Evolutionary conservation across 805 yeast genomes (phyloP).

Genomic region (Yamadazyma phyllophila): DNA sequence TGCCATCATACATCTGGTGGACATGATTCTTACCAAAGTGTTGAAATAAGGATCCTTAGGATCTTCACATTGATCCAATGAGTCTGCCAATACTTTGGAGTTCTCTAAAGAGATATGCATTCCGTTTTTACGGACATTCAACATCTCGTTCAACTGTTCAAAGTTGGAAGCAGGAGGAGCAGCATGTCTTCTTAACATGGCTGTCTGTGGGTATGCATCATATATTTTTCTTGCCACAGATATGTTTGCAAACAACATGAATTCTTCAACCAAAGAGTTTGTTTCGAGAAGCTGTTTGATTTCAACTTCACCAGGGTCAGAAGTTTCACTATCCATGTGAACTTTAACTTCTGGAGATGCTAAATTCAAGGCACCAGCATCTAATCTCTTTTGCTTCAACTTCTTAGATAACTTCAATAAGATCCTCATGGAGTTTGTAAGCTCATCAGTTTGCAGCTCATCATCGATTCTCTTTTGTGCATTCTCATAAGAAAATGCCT

Average conservation of each 20-base stretch:
- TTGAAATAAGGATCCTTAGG: constrained; percentile 85
- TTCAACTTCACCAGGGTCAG: constrained; percentile 95
- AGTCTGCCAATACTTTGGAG: constrained; percentile 89
- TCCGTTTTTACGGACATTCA: constrained; percentile 69
- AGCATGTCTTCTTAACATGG: constrained; percentile 96
- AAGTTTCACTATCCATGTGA: constrained; percentile 93
- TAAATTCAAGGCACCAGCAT: constrained; percentile 93
- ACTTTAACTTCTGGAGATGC: constrained; percentile 99
- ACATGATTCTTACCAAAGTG: constrained; percentile 91
- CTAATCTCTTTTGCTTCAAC: constrained; percentile 79
- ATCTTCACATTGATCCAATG: constrained; percentile 85
- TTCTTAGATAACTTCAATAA: constrained; percentile 76
- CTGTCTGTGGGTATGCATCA: constrained; percentile 94
- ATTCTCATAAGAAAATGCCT: constrained; percentile 90
- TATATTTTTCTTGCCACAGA: constrained; percentile 92
- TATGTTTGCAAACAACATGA: constrained; percentile 95
- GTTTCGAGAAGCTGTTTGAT: constrained; percentile 85
- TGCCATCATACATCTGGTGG: constrained; percentile 98
- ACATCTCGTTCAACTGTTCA: constrained; percentile 84
- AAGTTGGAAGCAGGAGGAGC: constrained; percentile 96
- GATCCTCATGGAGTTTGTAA: constrained; percentile 86
- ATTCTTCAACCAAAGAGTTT: constrained; percentile 95
- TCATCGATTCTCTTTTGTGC: constrained; percentile 95
- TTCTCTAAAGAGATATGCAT: constrained; percentile 76
- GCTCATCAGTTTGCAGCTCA: constrained; percentile 65